Evolutionary conservation across 2,329 filamentous ascomycete species (phyloP), one percentile per base, ranked within the genome.

Genomic region (Elsinoe fawcettii): DNA sequence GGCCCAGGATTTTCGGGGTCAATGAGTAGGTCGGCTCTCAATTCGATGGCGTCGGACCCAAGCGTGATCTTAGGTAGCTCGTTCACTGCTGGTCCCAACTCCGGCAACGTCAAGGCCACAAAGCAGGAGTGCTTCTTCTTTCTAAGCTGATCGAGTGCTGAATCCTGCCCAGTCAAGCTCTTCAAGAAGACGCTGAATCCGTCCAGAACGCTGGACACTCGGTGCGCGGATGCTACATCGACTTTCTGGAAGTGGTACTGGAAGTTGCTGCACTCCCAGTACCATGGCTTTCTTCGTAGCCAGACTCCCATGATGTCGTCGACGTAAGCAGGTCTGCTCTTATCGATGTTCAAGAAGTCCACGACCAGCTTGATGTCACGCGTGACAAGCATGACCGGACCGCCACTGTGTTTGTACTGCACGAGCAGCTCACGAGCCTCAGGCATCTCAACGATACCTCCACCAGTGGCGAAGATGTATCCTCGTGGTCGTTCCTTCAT

Each of bases 241-340:
- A 80, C 75, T 46, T 75, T 83, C 53, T 90, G 89, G 70, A 88
- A 95, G 74, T 92, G 88, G 74, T 96, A 97, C 64, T 95, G 84
- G 65, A 90, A 86, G 69, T 95, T 99, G 75, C 91, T 96, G 77
- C 93, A 97, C 69, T 92, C 83, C 58, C 88, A 80, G 71, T 90
- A 97, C 84, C 89, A 96, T 2, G 86, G 87, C 70, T 90, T 93
- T 36, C 93, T 85, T 55, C 92, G 86, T 58, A 89, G 76, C 78
- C 95, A 99, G 2, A 99, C 92, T 8, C 84, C 84, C 74, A 90
- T 86, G 76, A 96, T 95, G 66, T 97, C 87, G 64, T 93, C 90
- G 4, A 90, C 85, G 68, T 96, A 97, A 7, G 92, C 92, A 23
- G 93, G 93, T 5, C 93, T 83, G 20, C 87, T 90, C 75, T 95